Evolutionary conservation across 148 eudicot genomes (phyloP), one percentile per base, ranked within the genome.

Genomic region (Arbutus unedo): DNA sequence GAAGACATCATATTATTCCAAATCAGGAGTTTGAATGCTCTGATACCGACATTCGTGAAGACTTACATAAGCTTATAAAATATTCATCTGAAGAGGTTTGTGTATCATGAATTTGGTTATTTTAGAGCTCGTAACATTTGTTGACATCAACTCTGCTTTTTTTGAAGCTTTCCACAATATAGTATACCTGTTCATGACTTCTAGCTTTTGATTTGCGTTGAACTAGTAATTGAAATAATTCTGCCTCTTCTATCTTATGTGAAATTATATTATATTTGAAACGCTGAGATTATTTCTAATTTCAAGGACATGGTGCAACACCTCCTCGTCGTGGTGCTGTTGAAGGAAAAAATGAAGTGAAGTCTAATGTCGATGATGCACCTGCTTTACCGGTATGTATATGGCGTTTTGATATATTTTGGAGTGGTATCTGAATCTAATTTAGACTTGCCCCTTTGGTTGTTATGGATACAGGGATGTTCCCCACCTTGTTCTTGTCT

Each of bases 61-160:
- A 94, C 86, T 76, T 93, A 85, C 92, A 85, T 80, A 93, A 92
- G 81, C 85, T 96, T 85, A 89, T 96, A 71, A 89, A 92, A 62
- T 94, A 90, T 88, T 96, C 99, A 14, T 93, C 95, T 81, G 97
- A 94, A 84, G 98, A 82, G 89, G 90, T 89, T 80, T 74, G 84
- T 81, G 23, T 81, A 23, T n/a, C 53, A 50, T 62, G 48, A 54
- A 44, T 14, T 25, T n/a, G 25, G 21, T 31, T 76, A 2, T 81
- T 50, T 21, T 54, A 49, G 72, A 15, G 56, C 48, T 14, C 66
- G n/a, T 60, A 54, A 47, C 41, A 16, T 41, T 43, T 57, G 8
- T 60, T 51, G 48, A 59, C 7, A 60, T 53, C 25, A 43, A 21
- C 44, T 50, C 23, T 64, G 3, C 18, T 25, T 68, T 56, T 3